Conservation (phyloP, 164 flowering plant species). For the Warburgia ugandensis region DNA sequence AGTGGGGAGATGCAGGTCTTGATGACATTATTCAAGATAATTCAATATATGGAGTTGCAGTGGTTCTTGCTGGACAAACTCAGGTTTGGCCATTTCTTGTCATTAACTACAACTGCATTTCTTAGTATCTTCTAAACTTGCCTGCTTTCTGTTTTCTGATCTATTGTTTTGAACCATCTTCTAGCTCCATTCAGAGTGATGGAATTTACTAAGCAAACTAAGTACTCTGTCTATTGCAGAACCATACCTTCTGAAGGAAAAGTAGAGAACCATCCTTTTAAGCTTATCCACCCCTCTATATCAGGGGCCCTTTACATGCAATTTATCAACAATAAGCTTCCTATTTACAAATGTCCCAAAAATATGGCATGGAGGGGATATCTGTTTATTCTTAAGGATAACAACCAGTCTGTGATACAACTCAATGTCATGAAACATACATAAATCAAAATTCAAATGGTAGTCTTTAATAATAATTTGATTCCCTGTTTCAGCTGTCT, state of each 20-base stretch:
- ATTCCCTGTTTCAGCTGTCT: no score
- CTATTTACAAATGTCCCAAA: neutral
- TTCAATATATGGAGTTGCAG: slow-evolving; percentile 63
- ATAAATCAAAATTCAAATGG: no score
- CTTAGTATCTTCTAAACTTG: neutral
- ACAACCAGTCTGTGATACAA: no score
- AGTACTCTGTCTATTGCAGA: no score
- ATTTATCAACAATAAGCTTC: neutral
- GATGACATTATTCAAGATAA: slow-evolving; percentile 55
- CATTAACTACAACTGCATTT: neutral
- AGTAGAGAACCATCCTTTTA: no score
- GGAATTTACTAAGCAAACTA: no score
- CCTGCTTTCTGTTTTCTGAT: neutral
- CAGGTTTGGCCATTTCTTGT: slow-evolving; percentile 35
- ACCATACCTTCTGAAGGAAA: no score
- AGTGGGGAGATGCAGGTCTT: slow-evolving; percentile 87
- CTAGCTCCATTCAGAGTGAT: neutral
- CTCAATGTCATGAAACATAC: no score
- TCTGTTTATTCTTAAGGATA: neutral
- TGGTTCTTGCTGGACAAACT: slow-evolving; percentile 79
- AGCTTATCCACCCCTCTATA: no score
- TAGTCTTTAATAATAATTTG: no score
- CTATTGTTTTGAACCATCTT: neutral
- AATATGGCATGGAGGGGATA: neutral
- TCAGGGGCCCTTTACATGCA: neutral